Evolutionary conservation across 257 asterid species (phyloP).

Genomic region (Jacaranda copaia): DNA sequence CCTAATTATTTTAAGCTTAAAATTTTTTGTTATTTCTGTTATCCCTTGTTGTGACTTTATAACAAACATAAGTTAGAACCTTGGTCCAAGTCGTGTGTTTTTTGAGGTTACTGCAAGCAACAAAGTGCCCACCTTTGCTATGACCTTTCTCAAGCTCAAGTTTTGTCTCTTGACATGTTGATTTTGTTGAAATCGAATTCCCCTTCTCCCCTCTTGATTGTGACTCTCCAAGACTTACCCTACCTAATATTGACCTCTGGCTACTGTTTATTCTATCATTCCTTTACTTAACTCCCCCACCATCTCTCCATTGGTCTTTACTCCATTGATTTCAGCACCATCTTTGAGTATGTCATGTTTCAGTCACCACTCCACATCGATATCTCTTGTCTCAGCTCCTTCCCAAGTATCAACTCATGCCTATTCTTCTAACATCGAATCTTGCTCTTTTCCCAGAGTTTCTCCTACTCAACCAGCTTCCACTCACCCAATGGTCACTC

Average conservation of each 20-base stretch:
- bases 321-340: background rate
- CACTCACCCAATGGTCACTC: background rate
- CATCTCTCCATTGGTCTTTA: background rate
- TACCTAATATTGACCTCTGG: background rate
- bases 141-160: background rate
- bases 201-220: background rate
- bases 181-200: background rate
- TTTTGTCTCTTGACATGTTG: background rate
- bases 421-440: no score
- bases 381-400: no score
- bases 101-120: background rate
- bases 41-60: background rate
- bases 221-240: no score
- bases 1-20: no score
- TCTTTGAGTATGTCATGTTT: background rate
- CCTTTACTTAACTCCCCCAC: background rate
- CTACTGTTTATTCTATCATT: background rate
- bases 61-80: background rate
- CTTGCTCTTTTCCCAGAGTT: no score
- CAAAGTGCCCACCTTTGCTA: background rate
- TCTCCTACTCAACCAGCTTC: no score
- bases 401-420: no score
- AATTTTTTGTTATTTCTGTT: background rate
- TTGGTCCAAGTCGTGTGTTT: background rate
- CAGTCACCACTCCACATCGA: no score